Evolutionary conservation across 116 monocot genomes (phyloP), one percentile per base, ranked within the genome.

Genomic region (Papilionanthe hybrid): DNA sequence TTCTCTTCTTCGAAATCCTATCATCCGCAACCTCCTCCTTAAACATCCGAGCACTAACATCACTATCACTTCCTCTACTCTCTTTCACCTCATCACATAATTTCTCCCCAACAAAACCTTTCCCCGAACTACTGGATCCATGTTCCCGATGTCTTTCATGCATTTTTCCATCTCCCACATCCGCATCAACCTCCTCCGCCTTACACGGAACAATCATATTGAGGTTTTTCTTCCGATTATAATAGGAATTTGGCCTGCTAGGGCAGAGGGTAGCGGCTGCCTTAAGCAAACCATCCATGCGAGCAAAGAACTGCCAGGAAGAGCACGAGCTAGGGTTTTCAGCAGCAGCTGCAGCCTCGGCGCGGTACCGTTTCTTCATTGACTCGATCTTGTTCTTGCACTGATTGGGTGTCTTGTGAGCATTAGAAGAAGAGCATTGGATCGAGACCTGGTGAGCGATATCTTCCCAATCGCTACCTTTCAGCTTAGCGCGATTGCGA

Each of bases 301-400:
- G 83, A 58, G 75, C 50, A 42, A 83, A 90, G 83, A 88, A 92
- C 45, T 86, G 86, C 92, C 92, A 92, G 10, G 87, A 83, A 12
- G 88, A 84, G 75, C 55, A 49, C 7, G 75, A 77, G 20, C 11
- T 65, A 20, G 81, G 53, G 29, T 78, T 68, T 1, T 76, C 58
- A 10, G 73, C 55, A 0, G 73, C 73, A 43, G 73, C 75, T 20
- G 83, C 83, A 2, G 88, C 83, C 79, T 92, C 92, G 15, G 90
- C 72, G 12, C 92, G 81, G 81, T 85, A 92, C 49, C 92, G 47
- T 82, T 92, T 92, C 90, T 92, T 92, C 92, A 92, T 90, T 2
- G 92, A 90, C 82, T 92, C 92, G 32, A 92, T 86, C 85, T 92
- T 92, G 90, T 92, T 92, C 92, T 92, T 92, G 90, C 92, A 92